Base-by-base conservation (phyloP, 306 rosid genomes). In the Ochetophila trinervis region DNA sequence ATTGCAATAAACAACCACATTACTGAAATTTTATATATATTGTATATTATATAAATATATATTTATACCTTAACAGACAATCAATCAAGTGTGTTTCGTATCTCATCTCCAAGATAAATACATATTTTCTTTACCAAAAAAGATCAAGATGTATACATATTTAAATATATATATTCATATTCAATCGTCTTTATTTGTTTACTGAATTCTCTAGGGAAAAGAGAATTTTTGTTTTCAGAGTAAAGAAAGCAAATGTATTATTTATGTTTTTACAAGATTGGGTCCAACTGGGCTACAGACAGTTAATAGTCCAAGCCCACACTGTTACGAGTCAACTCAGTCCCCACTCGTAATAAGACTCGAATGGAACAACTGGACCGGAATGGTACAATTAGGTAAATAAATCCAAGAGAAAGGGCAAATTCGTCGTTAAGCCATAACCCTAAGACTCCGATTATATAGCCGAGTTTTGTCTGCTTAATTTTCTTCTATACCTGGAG, bases 381-480 rank as follows among this genome's bases (percentile, higher is more conserved):
- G n/a, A 59, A 49, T 42, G 69, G 70, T 52, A 36, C n/a, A 44
- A 27, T 20, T 27, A 35, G 74, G 61, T 24, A 55, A 66, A 66
- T 40, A 30, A 11, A 22, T 9, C 27, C 13, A 42, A 22, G 6
- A 21, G 8, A 13, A 23, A 53, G 79, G 79, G 23, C 27, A 62
- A 47, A 62, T 30, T 15, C 36, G 65, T 23, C 57, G 42, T 53
- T 58, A 36, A 11, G 27, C 40, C n/a, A 44, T 15, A 74, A 66
- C 73, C 72, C 78, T 53, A 67, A 12, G 6, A 34, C 30, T 50
- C 6, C 24, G 9, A 20, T 42, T 56, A 70, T 70, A 70, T 52
- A 70, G 17, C 64, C 51, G 53, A 6, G 23, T 42, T 7, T 8
- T 1, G 3, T 15, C 44, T 2, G 8, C 18, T 8, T 1, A 13